Percentiles rank a stretch among this genome's conserved stretches.
These are phyloP conservation scores for Pleurozium schreberi DNA, from an alignment of 225 moss, liverwort and hornwort genomes.

Conservation along the genomic window DNA sequence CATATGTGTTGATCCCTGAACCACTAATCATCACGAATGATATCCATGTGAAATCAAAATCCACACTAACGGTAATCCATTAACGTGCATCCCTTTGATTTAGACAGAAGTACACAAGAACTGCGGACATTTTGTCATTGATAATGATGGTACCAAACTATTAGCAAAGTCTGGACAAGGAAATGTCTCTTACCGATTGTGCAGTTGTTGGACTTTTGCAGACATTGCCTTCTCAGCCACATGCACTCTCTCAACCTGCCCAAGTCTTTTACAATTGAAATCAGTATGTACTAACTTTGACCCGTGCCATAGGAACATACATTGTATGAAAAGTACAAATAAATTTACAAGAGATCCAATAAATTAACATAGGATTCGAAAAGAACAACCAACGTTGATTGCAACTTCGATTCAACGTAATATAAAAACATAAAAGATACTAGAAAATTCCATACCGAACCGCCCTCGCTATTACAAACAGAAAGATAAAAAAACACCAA, in stretches of 20 bases:
- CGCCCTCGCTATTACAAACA: background rate
- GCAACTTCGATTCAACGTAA: background rate
- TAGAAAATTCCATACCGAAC: background rate
- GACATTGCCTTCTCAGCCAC: conserved; percentile 42
- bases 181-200: conserved; percentile 25
- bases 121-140: background rate
- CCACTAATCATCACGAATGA: background rate
- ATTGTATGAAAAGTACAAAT: background rate
- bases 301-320: background rate
- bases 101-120: background rate
- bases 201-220: conserved; percentile 41
- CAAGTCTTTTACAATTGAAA: conserved; percentile 22
- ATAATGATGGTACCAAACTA: background rate
- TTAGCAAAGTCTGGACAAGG: background rate
- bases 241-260: conserved; percentile 64
- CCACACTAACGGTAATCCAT: background rate
- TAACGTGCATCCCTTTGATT: background rate
- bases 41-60: background rate
- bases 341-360: background rate
- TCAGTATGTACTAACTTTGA: background rate
- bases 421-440: background rate
- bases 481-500: background rate
- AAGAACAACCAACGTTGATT: background rate
- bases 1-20: background rate
- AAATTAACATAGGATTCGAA: background rate